These are phyloP conservation scores for Themeda triandra DNA, from an alignment of 176 grass and related monocot genomes.

Conservation along the genomic window DNA sequence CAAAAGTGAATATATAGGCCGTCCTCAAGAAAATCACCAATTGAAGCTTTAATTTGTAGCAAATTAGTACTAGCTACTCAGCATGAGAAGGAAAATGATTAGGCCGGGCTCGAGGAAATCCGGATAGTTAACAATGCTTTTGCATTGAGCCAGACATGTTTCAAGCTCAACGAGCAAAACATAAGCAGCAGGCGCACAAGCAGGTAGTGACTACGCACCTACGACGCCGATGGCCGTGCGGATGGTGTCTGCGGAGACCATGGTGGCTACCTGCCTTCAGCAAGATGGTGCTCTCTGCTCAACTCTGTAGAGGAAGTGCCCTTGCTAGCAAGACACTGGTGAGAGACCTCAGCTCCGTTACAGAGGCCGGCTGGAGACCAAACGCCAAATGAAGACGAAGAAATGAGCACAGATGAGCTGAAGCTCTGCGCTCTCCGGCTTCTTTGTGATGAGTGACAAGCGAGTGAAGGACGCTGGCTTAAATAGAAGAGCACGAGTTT, in stretches of 20 bases:
- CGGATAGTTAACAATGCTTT: neutral
- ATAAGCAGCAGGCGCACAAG: no score
- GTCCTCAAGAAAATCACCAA: no score
- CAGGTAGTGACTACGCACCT: conserved; percentile 29
- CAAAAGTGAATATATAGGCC: neutral
- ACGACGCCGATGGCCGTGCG: conserved; percentile 74
- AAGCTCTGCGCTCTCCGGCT: neutral
- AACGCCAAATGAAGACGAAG: neutral
- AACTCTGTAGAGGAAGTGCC: neutral
- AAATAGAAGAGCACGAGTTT: neutral
- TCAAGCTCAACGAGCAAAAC: no score
- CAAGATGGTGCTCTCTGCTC: neutral
- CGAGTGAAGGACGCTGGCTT: neutral
- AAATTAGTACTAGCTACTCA: no score
- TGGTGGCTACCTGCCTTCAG: neutral
- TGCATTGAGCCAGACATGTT: neutral
- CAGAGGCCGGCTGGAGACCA: neutral
- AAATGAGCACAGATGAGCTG: neutral
- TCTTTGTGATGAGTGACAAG: neutral
- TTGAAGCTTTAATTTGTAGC: no score
- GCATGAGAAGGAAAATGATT: neutral
- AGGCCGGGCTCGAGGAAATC: neutral
- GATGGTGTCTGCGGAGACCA: conserved; percentile 58
- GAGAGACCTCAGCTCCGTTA: neutral
- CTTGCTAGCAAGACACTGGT: neutral